phyloP scores from a whole-genome alignment of 148 eudicot species.

The Chenopodium berlandieri region DNA sequence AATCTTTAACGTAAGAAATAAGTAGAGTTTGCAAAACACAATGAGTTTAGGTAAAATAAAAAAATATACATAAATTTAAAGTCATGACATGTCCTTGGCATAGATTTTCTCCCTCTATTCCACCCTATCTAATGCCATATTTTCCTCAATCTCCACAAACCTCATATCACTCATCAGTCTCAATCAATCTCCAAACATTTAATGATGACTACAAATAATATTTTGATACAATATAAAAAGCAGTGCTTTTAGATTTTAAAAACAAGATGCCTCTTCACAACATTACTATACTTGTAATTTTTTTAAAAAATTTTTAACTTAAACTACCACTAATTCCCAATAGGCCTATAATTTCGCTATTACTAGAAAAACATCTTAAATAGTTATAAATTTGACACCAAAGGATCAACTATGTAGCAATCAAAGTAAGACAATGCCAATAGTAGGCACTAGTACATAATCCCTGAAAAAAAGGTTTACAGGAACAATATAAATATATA shows the following conservation, averaged over 20 bases:
- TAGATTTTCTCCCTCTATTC: too few relatives aligned
- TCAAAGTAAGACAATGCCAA: background rate
- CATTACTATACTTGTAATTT: background rate
- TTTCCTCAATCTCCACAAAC: too few relatives aligned
- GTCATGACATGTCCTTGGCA: too few relatives aligned
- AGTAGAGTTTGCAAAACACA: too few relatives aligned
- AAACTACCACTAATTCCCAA: background rate
- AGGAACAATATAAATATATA: background rate
- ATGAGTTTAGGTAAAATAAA: too few relatives aligned
- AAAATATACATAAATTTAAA: too few relatives aligned
- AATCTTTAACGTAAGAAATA: too few relatives aligned
- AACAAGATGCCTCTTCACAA: background rate
- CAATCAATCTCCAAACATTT: background rate
- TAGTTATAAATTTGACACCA: background rate
- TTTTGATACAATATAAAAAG: background rate
- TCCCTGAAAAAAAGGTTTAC: too few relatives aligned
- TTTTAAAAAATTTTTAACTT: background rate
- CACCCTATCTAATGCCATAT: too few relatives aligned
- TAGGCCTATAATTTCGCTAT: too few relatives aligned
- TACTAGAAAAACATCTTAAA: too few relatives aligned
- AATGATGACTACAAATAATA: background rate
- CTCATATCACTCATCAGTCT: too few relatives aligned
- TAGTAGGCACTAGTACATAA: background rate
- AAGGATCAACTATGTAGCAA: background rate
- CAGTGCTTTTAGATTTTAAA: background rate